Percentiles rank a stretch among this genome's conserved stretches.
phyloP scores from a whole-genome alignment of 129 eudicot genomes.

The Helianthus annuus region HanXRQr2.0-SUNRISE NC_035444.2:11699153-11699652 shows the following conservation, averaged over 20 bases:
- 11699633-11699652: background rate
- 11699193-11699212: background rate
- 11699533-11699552: background rate
- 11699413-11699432: background rate
- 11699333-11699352: background rate
- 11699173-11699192: background rate
- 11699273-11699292: background rate
- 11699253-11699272: background rate
- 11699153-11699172: constrained; percentile 7
- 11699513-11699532: background rate
- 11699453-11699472: constrained; percentile 1
- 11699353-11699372: background rate
- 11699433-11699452: background rate
- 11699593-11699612: background rate
- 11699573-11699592: background rate
- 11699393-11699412: background rate
- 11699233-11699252: background rate
- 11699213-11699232: background rate
- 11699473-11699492: background rate
- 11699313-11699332: background rate
- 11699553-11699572: background rate
- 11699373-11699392: constrained; percentile 10
- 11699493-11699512: background rate
- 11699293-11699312: constrained; percentile 6
- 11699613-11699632: background rate